phyloP scores from a whole-genome alignment of 768 basidiomycete species.

The Termitomyces sp. region DNA sequence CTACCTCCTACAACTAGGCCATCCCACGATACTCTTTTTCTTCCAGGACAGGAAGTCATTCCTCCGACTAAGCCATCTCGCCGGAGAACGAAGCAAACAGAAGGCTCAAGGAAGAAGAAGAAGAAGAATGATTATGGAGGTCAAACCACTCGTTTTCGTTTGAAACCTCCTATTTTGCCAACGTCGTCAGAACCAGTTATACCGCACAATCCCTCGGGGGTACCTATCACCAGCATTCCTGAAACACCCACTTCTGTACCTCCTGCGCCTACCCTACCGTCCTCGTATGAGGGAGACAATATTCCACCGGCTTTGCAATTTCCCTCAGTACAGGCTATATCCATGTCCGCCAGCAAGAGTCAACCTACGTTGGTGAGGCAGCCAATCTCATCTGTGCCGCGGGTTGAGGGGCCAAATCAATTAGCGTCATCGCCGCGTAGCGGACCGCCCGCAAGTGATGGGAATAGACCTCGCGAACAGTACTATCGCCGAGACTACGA shows the following conservation, averaged over 20 bases:
- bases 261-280: slow-evolving; percentile 1
- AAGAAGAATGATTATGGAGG: slow-evolving; percentile 35
- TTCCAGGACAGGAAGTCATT: slow-evolving; percentile 51
- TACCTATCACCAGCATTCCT: slow-evolving; percentile 17
- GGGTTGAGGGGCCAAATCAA: not conserved
- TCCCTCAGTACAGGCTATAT: not conserved
- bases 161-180: slow-evolving; percentile 29
- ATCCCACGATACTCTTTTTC: slow-evolving; percentile 31
- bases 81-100: slow-evolving; percentile 16
- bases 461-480: slow-evolving; percentile 3
- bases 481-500: slow-evolving; percentile 35
- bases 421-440: not conserved
- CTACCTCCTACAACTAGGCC: slow-evolving; percentile 18
- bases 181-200: not conserved
- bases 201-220: not conserved
- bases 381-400: not conserved
- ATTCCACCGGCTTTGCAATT: not conserved
- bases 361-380: not conserved
- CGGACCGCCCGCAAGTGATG: not conserved
- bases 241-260: slow-evolving; percentile 12
- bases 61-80: slow-evolving; percentile 15
- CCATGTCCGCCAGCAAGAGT: not conserved
- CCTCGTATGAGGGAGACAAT: slow-evolving; percentile 2
- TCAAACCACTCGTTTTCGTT: slow-evolving; percentile 50
- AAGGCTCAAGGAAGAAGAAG: slow-evolving; percentile 30